Percentiles rank a stretch among this genome's conserved stretches.
Evolutionary conservation across 164 flowering plant genomes (phyloP).

Genomic region (Akebia trifoliata): DNA sequence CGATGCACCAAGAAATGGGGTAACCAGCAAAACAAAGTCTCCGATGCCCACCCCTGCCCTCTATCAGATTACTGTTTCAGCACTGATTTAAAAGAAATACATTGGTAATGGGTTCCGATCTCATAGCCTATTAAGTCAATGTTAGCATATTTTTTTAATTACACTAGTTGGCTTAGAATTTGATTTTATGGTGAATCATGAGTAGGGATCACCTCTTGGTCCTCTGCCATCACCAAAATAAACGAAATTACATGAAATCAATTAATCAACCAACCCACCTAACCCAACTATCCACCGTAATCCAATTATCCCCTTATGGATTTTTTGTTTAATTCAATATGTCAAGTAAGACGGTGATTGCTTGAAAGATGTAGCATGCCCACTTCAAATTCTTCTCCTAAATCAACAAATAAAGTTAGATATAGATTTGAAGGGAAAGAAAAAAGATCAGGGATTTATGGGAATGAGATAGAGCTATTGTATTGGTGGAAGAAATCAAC

Average conservation of each 20-base stretch:
- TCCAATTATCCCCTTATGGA: not conserved
- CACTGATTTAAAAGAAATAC: conserved; percentile 7
- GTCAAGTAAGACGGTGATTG: conserved; percentile 1
- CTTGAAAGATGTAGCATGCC: conserved; percentile 12
- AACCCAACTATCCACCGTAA: conserved; percentile 10
- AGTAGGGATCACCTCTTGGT: conserved; percentile 8
- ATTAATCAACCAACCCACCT: conserved; percentile 9
- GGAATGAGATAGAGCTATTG: conserved; percentile 32
- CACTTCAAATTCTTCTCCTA: conserved; percentile 7
- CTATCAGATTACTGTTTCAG: conserved; percentile 31
- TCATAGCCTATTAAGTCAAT: conserved; percentile 6
- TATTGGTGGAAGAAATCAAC: conserved; percentile 45
- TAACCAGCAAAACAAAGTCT: conserved; percentile 20
- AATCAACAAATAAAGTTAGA: conserved; percentile 21
- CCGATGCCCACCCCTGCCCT: conserved; percentile 42
- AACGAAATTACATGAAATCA: conserved; percentile 6
- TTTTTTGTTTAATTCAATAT: conserved; percentile 11
- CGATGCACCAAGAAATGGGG: conserved; percentile 37
- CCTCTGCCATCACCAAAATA: not conserved
- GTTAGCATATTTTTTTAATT: conserved; percentile 7
- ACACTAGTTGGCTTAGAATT: not conserved
- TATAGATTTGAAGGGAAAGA: conserved; percentile 12
- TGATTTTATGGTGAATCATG: conserved; percentile 8
- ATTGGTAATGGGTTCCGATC: conserved; percentile 34
- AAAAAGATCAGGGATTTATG: conserved; percentile 32